phyloP scores from a whole-genome alignment of 768 basidiomycete genomes.

The Leccinum truebloodii region DNA sequence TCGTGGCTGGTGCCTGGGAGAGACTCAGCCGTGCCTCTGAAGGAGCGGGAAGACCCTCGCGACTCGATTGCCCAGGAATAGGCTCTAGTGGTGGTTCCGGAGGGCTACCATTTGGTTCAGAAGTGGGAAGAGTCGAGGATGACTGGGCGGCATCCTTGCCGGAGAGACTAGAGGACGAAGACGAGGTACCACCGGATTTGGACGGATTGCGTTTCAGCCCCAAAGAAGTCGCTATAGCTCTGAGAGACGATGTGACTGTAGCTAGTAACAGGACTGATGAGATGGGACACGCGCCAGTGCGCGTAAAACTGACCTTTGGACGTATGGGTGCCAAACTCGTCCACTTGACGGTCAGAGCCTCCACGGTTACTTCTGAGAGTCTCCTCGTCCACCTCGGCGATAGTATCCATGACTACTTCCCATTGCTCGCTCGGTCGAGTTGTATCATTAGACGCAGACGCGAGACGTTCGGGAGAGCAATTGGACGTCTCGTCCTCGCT shows the following conservation, averaged over 20 bases:
- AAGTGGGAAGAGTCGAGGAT: conserved; percentile 32
- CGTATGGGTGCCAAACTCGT: conserved; percentile 74
- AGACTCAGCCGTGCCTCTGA: conserved; percentile 60
- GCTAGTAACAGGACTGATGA: conserved; percentile 43
- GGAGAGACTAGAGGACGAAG: conserved; percentile 35
- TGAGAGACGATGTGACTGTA: conserved; percentile 73
- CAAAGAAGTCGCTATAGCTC: conserved; percentile 72
- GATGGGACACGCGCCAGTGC: not conserved
- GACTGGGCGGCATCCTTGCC: conserved; percentile 20
- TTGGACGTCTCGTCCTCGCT: conserved; percentile 34
- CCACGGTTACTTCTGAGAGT: conserved; percentile 43
- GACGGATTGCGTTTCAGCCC: conserved; percentile 57
- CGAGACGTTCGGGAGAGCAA: conserved; percentile 17
- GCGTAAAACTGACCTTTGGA: conserved; percentile 54
- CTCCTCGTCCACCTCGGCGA: conserved; percentile 63
- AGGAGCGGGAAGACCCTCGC: conserved; percentile 63
- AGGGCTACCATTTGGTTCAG: conserved; percentile 21
- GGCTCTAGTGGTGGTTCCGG: conserved; percentile 40
- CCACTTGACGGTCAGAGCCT: conserved; percentile 38
- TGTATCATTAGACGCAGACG: conserved; percentile 21
- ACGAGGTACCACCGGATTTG: conserved; percentile 14
- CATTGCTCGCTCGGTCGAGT: conserved; percentile 77
- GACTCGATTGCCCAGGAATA: conserved; percentile 58
- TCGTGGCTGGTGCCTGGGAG: conserved; percentile 47
- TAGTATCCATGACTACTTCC: conserved; percentile 86